A percentile compares a stretch with the other conserved stretches of the same genome.
phyloP scores from a whole-genome alignment of 805 yeast genomes.

The Komagataella kurtzmanii region DNA sequence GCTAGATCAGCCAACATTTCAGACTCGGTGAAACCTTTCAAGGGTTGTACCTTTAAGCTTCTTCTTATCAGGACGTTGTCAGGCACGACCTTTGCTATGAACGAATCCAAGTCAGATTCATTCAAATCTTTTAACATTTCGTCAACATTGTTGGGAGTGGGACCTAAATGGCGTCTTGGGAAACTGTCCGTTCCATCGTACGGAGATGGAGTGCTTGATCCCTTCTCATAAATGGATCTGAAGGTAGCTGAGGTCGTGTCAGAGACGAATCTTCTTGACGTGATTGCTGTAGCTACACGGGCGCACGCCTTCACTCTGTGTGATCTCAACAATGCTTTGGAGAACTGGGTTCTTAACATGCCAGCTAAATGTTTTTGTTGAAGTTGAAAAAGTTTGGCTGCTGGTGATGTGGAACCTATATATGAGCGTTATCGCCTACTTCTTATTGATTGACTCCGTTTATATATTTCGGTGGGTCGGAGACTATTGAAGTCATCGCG shows the following conservation, averaged over 20 bases:
- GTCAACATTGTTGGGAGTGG: constrained; percentile 46
- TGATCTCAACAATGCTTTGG: neutral
- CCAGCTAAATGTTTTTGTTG: neutral
- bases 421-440: neutral
- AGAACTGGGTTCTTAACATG: neutral
- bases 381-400: neutral
- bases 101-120: constrained; percentile 51
- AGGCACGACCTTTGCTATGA: constrained; percentile 68
- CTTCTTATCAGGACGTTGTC: constrained; percentile 58
- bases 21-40: constrained; percentile 66
- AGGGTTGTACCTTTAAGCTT: constrained; percentile 52
- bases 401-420: neutral
- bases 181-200: constrained; percentile 55
- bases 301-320: neutral
- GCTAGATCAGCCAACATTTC: constrained; percentile 62
- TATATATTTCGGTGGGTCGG: neutral
- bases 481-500: neutral
- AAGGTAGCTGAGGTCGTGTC: neutral
- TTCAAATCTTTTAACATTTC: constrained; percentile 59
- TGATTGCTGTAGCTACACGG: neutral
- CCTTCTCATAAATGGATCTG: neutral
- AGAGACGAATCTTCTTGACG: neutral
- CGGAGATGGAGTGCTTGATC: constrained; percentile 1
- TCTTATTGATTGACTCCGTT: neutral
- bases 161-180: constrained; percentile 85